Base-by-base conservation (phyloP, 2,329 filamentous ascomycete species). In the Lasiodiplodia sp. region DNA sequence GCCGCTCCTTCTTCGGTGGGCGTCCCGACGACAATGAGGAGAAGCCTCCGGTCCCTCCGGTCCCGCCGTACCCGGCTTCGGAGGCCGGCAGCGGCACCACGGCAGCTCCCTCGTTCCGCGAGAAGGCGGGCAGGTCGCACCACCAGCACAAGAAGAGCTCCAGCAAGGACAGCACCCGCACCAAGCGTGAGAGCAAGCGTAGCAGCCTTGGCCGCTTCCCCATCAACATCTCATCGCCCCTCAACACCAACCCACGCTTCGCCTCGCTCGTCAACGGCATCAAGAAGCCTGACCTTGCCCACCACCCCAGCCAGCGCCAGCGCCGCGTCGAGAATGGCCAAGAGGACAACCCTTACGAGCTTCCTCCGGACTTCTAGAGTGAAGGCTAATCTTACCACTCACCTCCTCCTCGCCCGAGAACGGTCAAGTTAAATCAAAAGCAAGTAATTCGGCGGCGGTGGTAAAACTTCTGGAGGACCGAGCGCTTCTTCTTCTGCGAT, bases 191-290 rank as follows among this genome's bases (percentile, higher is more conserved):
- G 55, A 80, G 79, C 73, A 65, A 58, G n/a, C 40, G 37, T 16
- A 64, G 67, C 58, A 78, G 82, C 70, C 80, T 79, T 63, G 84
- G 77, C 58, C 80, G 78, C 37, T 77, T 85, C 72, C 78, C 84
- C 67, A 69, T 88, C 58, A 85, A 86, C 70, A 89, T 91, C 72
- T 88, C 86, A 1, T 82, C 80, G 11, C 67, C 67, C 58, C 51
- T 65, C 37, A 82, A 84, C 66, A 81, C 82, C 37, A 85, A 87
- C 69, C 81, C 82, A n/a, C 82, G 85, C 73, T 85, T 84, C 74
- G 80, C 84, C 37, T 84, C 86, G 72, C 83, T 88, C 51, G 79
- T 84, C 58, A 67, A 47, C 55, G 58, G 31, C 65, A 44, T 67
- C 28, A 49, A 65, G 67, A 80, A 83, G 72, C 88, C 88, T 2